Evolutionary conservation across 2,329 filamentous ascomycete species (phyloP).

Genomic region (Fusarium luffae): DNA sequence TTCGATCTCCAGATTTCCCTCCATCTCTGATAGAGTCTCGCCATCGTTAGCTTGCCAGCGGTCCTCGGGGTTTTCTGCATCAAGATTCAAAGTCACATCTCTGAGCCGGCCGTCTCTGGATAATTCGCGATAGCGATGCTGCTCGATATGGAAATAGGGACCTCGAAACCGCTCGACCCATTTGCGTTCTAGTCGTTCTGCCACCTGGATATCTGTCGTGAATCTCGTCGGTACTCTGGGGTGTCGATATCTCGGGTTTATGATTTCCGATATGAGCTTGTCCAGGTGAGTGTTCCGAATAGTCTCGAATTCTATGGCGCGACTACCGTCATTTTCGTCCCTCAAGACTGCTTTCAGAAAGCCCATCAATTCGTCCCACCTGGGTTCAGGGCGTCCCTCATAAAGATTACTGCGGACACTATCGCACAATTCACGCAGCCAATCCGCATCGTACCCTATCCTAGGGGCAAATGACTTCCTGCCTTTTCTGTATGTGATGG

Average conservation of each 20-base stretch:
- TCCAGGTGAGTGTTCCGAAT: slow-evolving; percentile 55
- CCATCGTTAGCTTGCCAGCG: slow-evolving; percentile 53
- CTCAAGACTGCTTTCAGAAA: slow-evolving; percentile 54
- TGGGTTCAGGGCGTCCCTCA: slow-evolving; percentile 48
- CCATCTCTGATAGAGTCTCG: slow-evolving; percentile 53
- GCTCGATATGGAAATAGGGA: slow-evolving; percentile 59
- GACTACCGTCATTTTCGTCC: slow-evolving; percentile 51
- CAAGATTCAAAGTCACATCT: slow-evolving; percentile 54
- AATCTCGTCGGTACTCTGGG: slow-evolving; percentile 46
- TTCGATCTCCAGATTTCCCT: slow-evolving; percentile 57
- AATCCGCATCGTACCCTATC: slow-evolving; percentile 30
- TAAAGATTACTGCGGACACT: slow-evolving; percentile 53
- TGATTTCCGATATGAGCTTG: slow-evolving; percentile 58
- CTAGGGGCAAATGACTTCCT: slow-evolving; percentile 1
- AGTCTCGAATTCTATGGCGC: slow-evolving; percentile 53
- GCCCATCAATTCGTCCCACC: slow-evolving; percentile 51
- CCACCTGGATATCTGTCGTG: slow-evolving; percentile 51
- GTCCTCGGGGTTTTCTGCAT: slow-evolving; percentile 45
- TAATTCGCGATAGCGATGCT: slow-evolving; percentile 54
- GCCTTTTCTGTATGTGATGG: slow-evolving; percentile 5
- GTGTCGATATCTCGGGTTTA: slow-evolving; percentile 47
- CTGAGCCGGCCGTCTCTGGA: slow-evolving; percentile 53
- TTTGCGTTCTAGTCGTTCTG: slow-evolving; percentile 53
- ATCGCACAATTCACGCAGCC: slow-evolving; percentile 55
- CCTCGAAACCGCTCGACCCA: slow-evolving; percentile 59